Percentiles rank a stretch among this genome's conserved stretches.
phyloP scores from a whole-genome alignment of 305 asterid genomes.

The Salvia sclarea region DNA sequence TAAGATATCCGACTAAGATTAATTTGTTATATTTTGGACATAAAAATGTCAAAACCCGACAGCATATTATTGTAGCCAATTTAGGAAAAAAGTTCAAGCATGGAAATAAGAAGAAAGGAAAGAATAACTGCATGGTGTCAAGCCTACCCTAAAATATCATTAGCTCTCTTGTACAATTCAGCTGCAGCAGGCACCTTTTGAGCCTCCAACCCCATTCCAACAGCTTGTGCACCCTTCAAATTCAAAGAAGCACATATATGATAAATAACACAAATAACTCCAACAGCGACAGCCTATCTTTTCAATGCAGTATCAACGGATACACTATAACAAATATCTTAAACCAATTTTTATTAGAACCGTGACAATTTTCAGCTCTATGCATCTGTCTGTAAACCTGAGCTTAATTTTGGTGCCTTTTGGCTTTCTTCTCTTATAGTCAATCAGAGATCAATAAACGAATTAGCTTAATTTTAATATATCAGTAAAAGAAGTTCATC shows the following conservation, averaged over 20 bases:
- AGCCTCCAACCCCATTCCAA: slow-evolving; percentile 97
- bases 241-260: slow-evolving; percentile 37
- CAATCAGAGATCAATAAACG: neutral
- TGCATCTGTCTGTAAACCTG: neutral
- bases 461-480: neutral
- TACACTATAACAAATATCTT: neutral
- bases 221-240: slow-evolving; percentile 94
- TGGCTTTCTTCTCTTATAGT: neutral
- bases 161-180: slow-evolving; percentile 77
- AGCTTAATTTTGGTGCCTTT: slow-evolving; percentile 18
- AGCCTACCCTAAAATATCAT: slow-evolving; percentile 78
- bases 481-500: slow-evolving; percentile 10
- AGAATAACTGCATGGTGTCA: neutral
- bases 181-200: slow-evolving; percentile 94
- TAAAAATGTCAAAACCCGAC: neutral
- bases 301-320: slow-evolving; percentile 13
- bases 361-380: neutral
- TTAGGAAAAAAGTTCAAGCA: neutral
- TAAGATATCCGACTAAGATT: neutral
- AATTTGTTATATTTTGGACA: neutral
- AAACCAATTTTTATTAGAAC: neutral
- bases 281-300: slow-evolving; percentile 13
- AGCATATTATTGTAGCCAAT: slow-evolving; percentile 12
- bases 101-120: neutral
- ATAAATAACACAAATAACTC: slow-evolving; percentile 15